Evolutionary conservation across 768 basidiomycete genomes (phyloP), one percentile per base, ranked within the genome.

Genomic region (Boletus tomentosulus): DNA sequence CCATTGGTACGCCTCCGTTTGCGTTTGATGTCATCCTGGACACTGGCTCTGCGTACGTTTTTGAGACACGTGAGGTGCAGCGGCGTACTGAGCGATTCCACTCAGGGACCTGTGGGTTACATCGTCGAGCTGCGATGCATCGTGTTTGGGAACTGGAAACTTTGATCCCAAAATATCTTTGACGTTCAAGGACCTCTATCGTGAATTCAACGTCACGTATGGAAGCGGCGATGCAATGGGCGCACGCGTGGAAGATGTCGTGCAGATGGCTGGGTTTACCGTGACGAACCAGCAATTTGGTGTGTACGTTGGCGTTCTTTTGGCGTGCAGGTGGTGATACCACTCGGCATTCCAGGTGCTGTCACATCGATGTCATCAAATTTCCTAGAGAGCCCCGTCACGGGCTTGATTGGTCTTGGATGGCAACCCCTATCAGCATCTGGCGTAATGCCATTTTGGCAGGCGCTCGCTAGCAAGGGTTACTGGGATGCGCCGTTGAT

Each of bases 391-490:
- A 82, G 79, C 3, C 64, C 75, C 3, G 76, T 83, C 4, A 80
- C 83, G 1, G 89, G 89, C 3, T 79, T 92, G 62, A 74, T 91
- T 72, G 89, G 89, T 10, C 78, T 91, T 46, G 89, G 82, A 0
- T 91, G 87, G 67, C 53, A 71, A 24, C 60, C 77, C 8, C 78
- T 91, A 47, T 76, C 89, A 0, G 73, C 74, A n/a, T 85, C 86
- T 6, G 62, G 63, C 3, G 71, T 81, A 1, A 71, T 68, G 12
- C 89, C 89, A 3, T 86, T 89, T 65, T 90, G 88, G 87, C 74
- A 85, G 59, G 67, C 78, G 0, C 70, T 91, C 12, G 65, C 73
- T 4, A 65, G 71, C 16, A 59, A 57, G 25, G 73, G 73, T 38
- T 72, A 76, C 49, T 74, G 85, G 41, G 61, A 73, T 4, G 63